Base-by-base conservation (phyloP, 1,284 basidiomycete genomes). In the Trichosporon asahii region DNA sequence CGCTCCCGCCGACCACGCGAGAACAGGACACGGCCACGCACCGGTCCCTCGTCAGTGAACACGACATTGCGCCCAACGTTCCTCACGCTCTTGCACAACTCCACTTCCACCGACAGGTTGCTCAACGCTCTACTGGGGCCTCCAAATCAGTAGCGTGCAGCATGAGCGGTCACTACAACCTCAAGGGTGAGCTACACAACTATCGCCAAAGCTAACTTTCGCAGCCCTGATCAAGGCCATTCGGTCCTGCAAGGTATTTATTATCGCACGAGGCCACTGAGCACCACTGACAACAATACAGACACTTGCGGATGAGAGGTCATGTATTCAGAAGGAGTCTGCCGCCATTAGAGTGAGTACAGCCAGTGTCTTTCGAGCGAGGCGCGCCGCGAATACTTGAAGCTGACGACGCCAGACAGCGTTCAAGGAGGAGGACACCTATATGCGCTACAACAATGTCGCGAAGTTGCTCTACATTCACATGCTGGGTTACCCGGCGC, bases 391-490 rank as follows among this genome's bases (percentile, higher is more conserved):
- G n/a, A 5, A 21, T 15, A 37, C 11, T 37, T 44, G 64, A 14
- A 3, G 57, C 29, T 61, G 57, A 44, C 53, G 29, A 40, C 61
- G 35, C 23, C 63, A 82, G 70, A 96, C 96, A 0, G 95, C 95
- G 0, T 99, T 99, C 86, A 91, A 96, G 76, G 95, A 98, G 82
- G 97, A 99, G 82, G 94, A 96, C 85, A 91, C 93, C 49, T 92
- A 91, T 84, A 88, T 92, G 72, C 90, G 95, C 69, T 92, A 98
- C 84, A 94, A 98, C 87, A 98, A 97, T 85, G 91, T 99, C 80
- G 95, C 96, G 71, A 99, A 99, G 83, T 88, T 99, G 25, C 90
- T 99, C 73, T 99, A 99, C 86, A 99, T 99, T 83, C 95, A 99
- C 84, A 99, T 99, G 97, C 91, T 99, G 27, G 97, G 97, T 70